Evolutionary conservation across 257 asterid species (phyloP), one percentile per base, ranked within the genome.

Genomic region (Striga asiatica): DNA sequence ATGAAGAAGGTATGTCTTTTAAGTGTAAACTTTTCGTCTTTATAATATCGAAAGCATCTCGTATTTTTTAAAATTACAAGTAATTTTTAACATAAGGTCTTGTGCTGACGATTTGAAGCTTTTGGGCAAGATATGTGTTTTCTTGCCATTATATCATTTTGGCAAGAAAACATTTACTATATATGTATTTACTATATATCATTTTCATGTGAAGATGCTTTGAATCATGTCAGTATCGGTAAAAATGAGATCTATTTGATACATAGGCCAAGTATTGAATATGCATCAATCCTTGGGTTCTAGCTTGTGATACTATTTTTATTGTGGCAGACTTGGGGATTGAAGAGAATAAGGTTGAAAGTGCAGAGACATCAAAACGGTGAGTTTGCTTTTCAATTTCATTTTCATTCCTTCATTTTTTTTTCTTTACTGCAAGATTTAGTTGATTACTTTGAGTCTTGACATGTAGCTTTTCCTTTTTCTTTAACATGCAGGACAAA

Each of bases 341-440:
- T 37, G 84, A 71, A 72, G 82, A 71, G 66, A 74, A 39, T 56
- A 64, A 66, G 50, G 61, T 61, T 64, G 82, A 78, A 51, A 74
- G 81, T 3, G 65, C 50, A 58, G 77, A 78, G 72, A 86, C 80
- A 10, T 84, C 95, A 10, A 84, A 74, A 59, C 64, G 76, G 98
- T 91, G 79, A 24, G 72, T 59, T 35, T 20, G 3, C 22, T 27
- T 42, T n/a, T 23, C 42, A 9, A 8, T 14, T 16, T 0, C 42
- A 9, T 18, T 14, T 16, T 0, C 2, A 13, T 12, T 41, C 5
- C 10, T 5, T 6, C 23, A 9, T 48, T 9, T n/a, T 66, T 45
- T 14, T 23, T 5, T 10, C 35, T 42, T 18, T 12, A 28, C 23
- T 42, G 50, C 64, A n/a, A 29, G 22, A 14, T 13, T 14, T 45